Evolutionary conservation across 2,329 filamentous ascomycete species (phyloP).

Genomic region (Truncatella angustata): DNA sequence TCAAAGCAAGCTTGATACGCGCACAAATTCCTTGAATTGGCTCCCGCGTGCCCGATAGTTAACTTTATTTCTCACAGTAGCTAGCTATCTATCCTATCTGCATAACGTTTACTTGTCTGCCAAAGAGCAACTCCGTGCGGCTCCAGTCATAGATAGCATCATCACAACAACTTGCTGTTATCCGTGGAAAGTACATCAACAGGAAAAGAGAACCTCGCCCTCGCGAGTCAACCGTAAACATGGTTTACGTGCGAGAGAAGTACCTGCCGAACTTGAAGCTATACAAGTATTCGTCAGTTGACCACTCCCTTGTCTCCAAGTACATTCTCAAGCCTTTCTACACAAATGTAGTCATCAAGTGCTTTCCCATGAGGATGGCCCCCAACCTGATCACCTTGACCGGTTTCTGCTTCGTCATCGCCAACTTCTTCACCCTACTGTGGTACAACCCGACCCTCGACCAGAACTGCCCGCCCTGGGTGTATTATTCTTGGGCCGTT

Average conservation of each 20-base stretch:
- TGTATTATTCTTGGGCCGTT: slow-evolving; percentile 87
- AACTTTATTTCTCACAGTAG: not conserved
- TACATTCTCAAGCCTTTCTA: slow-evolving; percentile 99
- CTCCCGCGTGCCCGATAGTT: not conserved
- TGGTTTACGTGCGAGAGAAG: slow-evolving; percentile 95
- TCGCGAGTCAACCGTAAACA: slow-evolving; percentile 34
- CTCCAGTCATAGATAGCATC: not conserved
- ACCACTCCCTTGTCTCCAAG: slow-evolving; percentile 84
- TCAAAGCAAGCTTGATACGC: slow-evolving; percentile 8
- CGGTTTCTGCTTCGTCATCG: slow-evolving; percentile 84
- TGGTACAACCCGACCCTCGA: slow-evolving; percentile 97
- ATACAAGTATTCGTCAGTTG: slow-evolving; percentile 94
- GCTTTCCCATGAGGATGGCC: slow-evolving; percentile 95
- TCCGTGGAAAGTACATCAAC: not conserved
- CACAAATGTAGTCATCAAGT: slow-evolving; percentile 87
- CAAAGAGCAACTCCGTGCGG: too few relatives aligned
- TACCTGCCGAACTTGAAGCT: slow-evolving; percentile 83
- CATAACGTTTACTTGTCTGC: too few relatives aligned
- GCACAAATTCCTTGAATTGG: not conserved
- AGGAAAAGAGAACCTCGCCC: not conserved
- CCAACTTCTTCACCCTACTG: slow-evolving; percentile 86
- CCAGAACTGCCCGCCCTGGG: slow-evolving; percentile 90
- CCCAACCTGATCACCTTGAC: slow-evolving; percentile 83
- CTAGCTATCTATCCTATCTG: not conserved
- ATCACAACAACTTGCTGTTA: not conserved